Conservation (phyloP, 305 asterid species). For the Fraxinus floribunda region DNA sequence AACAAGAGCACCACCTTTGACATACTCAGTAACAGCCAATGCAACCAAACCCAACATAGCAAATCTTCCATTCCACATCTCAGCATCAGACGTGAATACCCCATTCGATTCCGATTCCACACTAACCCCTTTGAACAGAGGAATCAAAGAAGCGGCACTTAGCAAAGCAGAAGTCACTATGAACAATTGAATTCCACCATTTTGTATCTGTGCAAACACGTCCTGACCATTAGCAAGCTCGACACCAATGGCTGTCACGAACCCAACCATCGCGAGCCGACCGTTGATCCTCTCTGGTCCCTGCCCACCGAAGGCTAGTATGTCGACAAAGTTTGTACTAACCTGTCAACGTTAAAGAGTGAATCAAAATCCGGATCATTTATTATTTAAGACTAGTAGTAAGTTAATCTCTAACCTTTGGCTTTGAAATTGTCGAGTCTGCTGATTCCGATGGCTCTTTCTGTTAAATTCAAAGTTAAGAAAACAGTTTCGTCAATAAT, state of each 20-base stretch:
- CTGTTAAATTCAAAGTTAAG: conserved; percentile 13
- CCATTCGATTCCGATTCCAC: conserved; percentile 49
- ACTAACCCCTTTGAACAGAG: conserved; percentile 55
- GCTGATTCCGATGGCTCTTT: conserved; percentile 2
- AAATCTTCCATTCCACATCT: conserved; percentile 76
- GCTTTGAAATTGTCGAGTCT: background rate
- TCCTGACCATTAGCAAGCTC: conserved; percentile 66
- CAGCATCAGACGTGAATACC: conserved; percentile 65
- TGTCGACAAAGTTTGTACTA: background rate
- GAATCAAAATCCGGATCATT: background rate
- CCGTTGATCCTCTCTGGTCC: conserved; percentile 32
- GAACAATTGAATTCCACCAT: conserved; percentile 65
- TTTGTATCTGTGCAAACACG: conserved; percentile 46
- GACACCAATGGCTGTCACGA: conserved; percentile 71
- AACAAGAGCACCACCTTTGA: conserved; percentile 66
- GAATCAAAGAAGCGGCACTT: conserved; percentile 60
- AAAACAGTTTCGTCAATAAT: background rate
- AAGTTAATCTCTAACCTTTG: background rate
- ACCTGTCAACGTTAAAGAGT: background rate
- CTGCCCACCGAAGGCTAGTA: background rate
- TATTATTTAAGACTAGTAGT: conserved; percentile 5
- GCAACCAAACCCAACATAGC: conserved; percentile 89
- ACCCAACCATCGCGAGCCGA: conserved; percentile 81
- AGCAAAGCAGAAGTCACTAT: conserved; percentile 50
- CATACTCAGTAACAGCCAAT: conserved; percentile 65